Percentiles rank a stretch among this genome's conserved stretches.
phyloP scores from a whole-genome alignment of 805 yeast species.

The Teunomyces aglyptinius region DNA sequence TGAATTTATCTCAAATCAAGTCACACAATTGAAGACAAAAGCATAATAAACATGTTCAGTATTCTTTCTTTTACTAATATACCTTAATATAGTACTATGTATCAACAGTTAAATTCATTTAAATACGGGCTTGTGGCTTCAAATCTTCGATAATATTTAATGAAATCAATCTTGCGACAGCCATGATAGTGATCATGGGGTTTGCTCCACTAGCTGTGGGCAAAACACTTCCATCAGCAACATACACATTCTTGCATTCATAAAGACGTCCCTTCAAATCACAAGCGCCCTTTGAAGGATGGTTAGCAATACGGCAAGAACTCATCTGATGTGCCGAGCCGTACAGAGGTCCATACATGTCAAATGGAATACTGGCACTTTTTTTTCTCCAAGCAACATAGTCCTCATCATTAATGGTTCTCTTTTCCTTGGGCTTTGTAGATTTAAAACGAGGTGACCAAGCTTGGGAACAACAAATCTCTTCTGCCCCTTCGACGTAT shows the following conservation, averaged over 20 bases:
- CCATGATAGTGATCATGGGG: slow-evolving; percentile 28
- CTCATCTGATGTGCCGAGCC: slow-evolving; percentile 32
- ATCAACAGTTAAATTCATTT: neutral
- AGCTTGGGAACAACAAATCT: slow-evolving; percentile 35
- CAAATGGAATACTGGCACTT: slow-evolving; percentile 26
- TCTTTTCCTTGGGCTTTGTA: slow-evolving; percentile 32
- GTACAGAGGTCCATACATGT: slow-evolving; percentile 26
- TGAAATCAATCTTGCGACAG: slow-evolving; percentile 21
- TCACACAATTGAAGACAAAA: slow-evolving; percentile 18
- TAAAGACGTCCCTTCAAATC: slow-evolving; percentile 22
- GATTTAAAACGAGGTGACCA: slow-evolving; percentile 38
- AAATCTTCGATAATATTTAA: slow-evolving; percentile 19
- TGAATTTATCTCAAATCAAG: slow-evolving; percentile 26
- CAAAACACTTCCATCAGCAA: slow-evolving; percentile 28
- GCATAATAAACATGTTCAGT: neutral
- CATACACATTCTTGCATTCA: slow-evolving; percentile 25
- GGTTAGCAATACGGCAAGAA: slow-evolving; percentile 25
- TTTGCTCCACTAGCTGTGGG: slow-evolving; percentile 31
- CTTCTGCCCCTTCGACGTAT: slow-evolving; percentile 49
- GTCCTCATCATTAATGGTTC: slow-evolving; percentile 43
- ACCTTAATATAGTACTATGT: neutral
- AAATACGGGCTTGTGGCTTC: slow-evolving; percentile 7
- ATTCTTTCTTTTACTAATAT: neutral
- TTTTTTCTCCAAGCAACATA: slow-evolving; percentile 37
- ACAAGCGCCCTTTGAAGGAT: slow-evolving; percentile 24